Base-by-base conservation (phyloP, 495 filamentous ascomycete species). In the Penicillium bovifimosum region DNA sequence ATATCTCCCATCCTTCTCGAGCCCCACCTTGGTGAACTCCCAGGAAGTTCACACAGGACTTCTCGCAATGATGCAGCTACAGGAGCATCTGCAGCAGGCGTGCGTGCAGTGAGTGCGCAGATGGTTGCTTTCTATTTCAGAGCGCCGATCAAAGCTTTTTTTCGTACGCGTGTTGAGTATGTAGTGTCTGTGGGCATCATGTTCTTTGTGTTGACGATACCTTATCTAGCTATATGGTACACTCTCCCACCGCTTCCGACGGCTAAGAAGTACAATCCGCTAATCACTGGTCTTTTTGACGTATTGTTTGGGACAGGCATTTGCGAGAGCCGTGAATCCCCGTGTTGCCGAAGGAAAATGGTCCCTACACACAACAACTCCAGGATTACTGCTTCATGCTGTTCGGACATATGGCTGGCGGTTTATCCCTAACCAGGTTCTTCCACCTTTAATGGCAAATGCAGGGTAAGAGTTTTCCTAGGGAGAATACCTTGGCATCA, bases 131-230 rank as follows among this genome's bases (percentile, higher is more conserved):
- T 95, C 58, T 96, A 93, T 67, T 96, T 95, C 59, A 75, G 91
- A 52, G 87, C 88, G 2, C 91, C 91, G 2, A 84, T 88, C 27
- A 95, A 95, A 66, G 86, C 89, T 3, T 96, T 96, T 67, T 92
- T 96, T 66, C 80, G 87, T 46, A 90, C 86, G 4, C 74, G 91
- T 47, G 88, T 96, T 55, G 91, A 96, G 76, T 96, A 86, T 76
- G 67, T 77, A 47, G 31, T 54, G 35, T 46, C 31, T 5, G 33
- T 39, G 6, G 8, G 28, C 11, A 31, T 35, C 20, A 65, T 16
- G 38, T 50, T 47, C 13, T 24, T 20, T 35, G 28, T 24, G 47
- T 69, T 63, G 49, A 69, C 41, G 49, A 39, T 38, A 9, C 28
- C 9, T 68, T 4, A 44, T 49, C 27, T 64, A 83, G 77, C 66